Percentiles rank a stretch among this genome's conserved stretches.
These are phyloP conservation scores for Geosmithia putterillii DNA, from an alignment of 2,329 filamentous ascomycete species.

Conservation along the genomic window DNA sequence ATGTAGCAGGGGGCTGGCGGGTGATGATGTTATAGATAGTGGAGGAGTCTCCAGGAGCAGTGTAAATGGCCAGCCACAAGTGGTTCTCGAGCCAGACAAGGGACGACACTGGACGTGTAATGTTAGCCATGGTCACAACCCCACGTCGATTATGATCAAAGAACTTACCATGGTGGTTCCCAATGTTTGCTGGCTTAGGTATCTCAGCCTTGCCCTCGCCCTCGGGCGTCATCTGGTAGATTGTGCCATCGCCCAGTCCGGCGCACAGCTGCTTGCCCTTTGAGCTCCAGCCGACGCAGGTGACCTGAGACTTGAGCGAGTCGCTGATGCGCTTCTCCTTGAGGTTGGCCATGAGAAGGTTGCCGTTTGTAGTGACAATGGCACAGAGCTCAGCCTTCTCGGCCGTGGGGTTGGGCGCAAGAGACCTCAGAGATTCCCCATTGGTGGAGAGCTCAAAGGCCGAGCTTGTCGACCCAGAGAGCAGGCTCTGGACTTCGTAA, in stretches of 20 bases:
- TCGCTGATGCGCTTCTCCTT: constrained; percentile 53
- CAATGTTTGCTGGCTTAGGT: constrained; percentile 59
- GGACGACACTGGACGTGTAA: constrained; percentile 55
- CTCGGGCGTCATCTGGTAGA: constrained; percentile 72
- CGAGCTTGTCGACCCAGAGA: constrained; percentile 53
- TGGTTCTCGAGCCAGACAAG: constrained; percentile 84
- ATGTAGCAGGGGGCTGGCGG: constrained; percentile 45
- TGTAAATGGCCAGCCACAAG: constrained; percentile 71
- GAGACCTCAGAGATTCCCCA: constrained; percentile 56
- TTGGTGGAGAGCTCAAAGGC: constrained; percentile 69
- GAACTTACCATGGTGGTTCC: constrained; percentile 53
- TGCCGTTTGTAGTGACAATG: constrained; percentile 67
- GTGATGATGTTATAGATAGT: constrained; percentile 74
- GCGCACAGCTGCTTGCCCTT: constrained; percentile 88
- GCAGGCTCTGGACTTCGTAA: constrained; percentile 61
- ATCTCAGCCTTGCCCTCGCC: constrained; percentile 68
- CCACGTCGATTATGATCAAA: background rate
- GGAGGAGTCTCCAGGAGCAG: constrained; percentile 45
- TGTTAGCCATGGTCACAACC: constrained; percentile 6
- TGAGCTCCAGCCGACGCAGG: constrained; percentile 81
- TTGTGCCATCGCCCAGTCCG: constrained; percentile 68
- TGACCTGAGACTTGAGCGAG: constrained; percentile 60
- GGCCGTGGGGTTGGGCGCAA: constrained; percentile 69
- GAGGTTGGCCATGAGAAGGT: constrained; percentile 74
- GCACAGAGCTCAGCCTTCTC: constrained; percentile 67